A percentile compares a stretch with the other conserved stretches of the same genome.
Conservation (phyloP, 1,139 yeast species). For the Saccharomycopsis phalli region DNA sequence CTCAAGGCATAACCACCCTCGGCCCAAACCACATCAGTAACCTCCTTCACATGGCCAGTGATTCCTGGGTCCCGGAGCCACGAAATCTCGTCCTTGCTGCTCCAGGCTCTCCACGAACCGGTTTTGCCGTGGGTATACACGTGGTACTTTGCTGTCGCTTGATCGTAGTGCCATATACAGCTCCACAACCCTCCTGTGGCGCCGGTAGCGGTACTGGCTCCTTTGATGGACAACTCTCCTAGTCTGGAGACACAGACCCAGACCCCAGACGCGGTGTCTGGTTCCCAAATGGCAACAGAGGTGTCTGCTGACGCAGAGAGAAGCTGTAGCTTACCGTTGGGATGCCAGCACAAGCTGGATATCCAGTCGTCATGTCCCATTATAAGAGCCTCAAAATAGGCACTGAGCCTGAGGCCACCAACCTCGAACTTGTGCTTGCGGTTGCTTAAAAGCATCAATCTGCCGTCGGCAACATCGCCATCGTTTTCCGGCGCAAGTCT, state of each 20-base stretch:
- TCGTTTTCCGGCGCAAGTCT: conserved; percentile 44
- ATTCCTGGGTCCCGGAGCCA: conserved; percentile 57
- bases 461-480: conserved; percentile 42
- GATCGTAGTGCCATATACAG: conserved; percentile 56
- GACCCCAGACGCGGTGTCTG: conserved; percentile 77
- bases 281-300: conserved; percentile 92
- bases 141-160: conserved; percentile 29
- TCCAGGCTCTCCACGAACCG: conserved; percentile 86
- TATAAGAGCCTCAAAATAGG: conserved; percentile 81
- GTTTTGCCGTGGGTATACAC: conserved; percentile 82
- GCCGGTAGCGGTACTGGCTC: conserved; percentile 97
- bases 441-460: conserved; percentile 40
- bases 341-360: conserved; percentile 77
- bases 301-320: conserved; percentile 91
- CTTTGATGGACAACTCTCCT: conserved; percentile 91
- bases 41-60: conserved; percentile 68
- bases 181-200: conserved; percentile 97
- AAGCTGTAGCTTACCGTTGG: conserved; percentile 43
- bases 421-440: conserved; percentile 53
- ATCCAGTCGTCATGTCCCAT: conserved; percentile 99
- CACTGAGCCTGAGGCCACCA: conserved; percentile 19
- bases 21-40: conserved; percentile 80
- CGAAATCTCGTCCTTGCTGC: conserved; percentile 26
- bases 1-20: conserved; percentile 53
- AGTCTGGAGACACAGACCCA: conserved; percentile 79